phyloP scores from a whole-genome alignment of 1,139 yeast genomes.

The Geotrichum citri-aurantii region DNA sequence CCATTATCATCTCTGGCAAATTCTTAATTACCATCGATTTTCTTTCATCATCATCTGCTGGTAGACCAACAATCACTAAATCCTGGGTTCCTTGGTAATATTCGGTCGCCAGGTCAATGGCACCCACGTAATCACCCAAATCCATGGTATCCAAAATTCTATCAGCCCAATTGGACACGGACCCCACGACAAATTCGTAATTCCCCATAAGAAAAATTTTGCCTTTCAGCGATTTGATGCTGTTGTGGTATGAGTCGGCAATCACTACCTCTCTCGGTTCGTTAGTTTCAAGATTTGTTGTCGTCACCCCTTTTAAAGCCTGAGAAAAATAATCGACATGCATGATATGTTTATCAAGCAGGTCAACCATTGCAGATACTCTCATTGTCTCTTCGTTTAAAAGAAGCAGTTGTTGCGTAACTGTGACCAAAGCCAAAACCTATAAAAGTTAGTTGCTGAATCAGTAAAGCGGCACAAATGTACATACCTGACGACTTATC shows the following conservation, averaged over 20 bases:
- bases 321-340: constrained; percentile 38
- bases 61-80: constrained; percentile 48
- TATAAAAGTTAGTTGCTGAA: constrained; percentile 18
- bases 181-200: constrained; percentile 50
- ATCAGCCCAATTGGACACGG: constrained; percentile 72
- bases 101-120: constrained; percentile 49
- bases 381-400: constrained; percentile 40
- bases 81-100: constrained; percentile 52
- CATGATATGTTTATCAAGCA: constrained; percentile 43
- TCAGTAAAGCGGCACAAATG: neutral
- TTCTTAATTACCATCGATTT: constrained; percentile 49
- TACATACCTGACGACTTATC: constrained; percentile 44
- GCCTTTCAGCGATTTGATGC: constrained; percentile 42
- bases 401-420: constrained; percentile 44
- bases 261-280: constrained; percentile 27
- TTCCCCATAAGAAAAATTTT: constrained; percentile 47
- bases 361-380: constrained; percentile 40
- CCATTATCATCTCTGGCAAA: constrained; percentile 50
- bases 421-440: constrained; percentile 47
- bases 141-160: constrained; percentile 46
- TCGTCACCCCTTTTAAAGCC: constrained; percentile 26
- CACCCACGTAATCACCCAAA: constrained; percentile 46
- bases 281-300: constrained; percentile 19
- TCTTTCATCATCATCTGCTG: constrained; percentile 43
- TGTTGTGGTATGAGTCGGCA: constrained; percentile 36